A percentile compares a stretch with the other conserved stretches of the same genome.
These are phyloP conservation scores for Thelephora aurantiotincta DNA, from an alignment of 768 basidiomycete genomes.

Conservation along the genomic window DNA sequence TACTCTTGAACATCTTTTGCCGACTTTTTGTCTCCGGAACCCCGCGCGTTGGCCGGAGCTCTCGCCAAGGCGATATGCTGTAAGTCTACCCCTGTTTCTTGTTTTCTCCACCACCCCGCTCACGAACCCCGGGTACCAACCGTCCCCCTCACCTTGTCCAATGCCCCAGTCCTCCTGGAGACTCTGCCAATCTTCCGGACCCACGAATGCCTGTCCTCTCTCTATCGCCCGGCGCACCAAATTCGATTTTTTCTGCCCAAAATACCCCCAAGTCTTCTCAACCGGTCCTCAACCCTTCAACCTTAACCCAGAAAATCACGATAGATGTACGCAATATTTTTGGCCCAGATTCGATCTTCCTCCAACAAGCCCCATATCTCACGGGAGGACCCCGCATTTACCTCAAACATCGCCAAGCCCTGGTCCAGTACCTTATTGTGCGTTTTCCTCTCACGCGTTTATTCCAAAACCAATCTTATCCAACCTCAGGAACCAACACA, in stretches of 20 bases:
- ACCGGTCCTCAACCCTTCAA: no score
- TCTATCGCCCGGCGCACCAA: conserved; percentile 87
- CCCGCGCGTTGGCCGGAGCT: conserved; percentile 72
- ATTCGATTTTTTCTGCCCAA: conserved; percentile 98
- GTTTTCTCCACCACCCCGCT: conserved; percentile 16
- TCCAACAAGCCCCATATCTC: conserved; percentile 94
- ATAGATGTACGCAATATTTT: conserved; percentile 93
- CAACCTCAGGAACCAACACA: no score
- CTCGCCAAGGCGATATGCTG: conserved; percentile 89
- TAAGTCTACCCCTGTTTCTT: conserved; percentile 30
- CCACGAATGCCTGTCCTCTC: conserved; percentile 61
- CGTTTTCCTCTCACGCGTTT: no score
- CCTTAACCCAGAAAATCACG: conserved; percentile 66
- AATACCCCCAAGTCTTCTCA: no score
- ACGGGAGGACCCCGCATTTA: conserved; percentile 91
- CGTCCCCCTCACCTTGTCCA: conserved; percentile 27
- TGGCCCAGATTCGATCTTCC: conserved; percentile 83
- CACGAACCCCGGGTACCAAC: conserved; percentile 41
- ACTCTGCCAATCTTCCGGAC: conserved; percentile 23
- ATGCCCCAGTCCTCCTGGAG: conserved; percentile 15
- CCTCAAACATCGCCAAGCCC: no score
- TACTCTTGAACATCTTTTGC: conserved; percentile 6
- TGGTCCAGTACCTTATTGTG: no score
- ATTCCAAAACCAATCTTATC: no score
- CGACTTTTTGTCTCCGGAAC: conserved; percentile 22